Percentiles rank a stretch among this genome's conserved stretches.
phyloP scores from a whole-genome alignment of 345 rosid species.

The Populus deltoides region DNA sequence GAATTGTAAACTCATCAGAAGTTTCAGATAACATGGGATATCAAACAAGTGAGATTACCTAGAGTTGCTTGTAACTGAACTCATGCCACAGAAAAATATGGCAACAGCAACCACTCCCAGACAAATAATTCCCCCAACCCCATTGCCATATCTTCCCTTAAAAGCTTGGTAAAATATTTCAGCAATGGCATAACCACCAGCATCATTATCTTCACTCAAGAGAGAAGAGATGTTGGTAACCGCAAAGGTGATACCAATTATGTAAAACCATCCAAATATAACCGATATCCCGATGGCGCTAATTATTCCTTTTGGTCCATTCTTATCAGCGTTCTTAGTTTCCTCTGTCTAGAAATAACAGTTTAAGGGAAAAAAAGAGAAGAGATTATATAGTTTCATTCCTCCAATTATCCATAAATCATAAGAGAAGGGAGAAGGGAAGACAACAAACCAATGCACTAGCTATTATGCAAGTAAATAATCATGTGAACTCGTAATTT shows the following conservation, averaged over 20 bases:
- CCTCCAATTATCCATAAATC: not conserved
- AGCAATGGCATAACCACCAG: slow-evolving; percentile 91
- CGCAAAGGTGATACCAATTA: slow-evolving; percentile 82
- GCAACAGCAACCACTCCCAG: slow-evolving; percentile 84
- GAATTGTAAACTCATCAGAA: not conserved
- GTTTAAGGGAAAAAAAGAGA: not conserved
- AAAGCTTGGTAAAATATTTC: slow-evolving; percentile 80
- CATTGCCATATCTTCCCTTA: slow-evolving; percentile 82
- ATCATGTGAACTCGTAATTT: not conserved
- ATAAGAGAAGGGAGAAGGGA: too few species aligned
- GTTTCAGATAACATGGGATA: not conserved
- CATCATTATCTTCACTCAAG: slow-evolving; percentile 66
- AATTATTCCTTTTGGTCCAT: slow-evolving; percentile 84
- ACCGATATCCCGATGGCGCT: slow-evolving; percentile 86
- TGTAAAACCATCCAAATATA: slow-evolving; percentile 91
- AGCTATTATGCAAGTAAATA: not conserved
- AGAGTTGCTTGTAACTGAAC: slow-evolving; percentile 93
- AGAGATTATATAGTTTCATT: slow-evolving; percentile 11
- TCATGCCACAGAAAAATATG: slow-evolving; percentile 97
- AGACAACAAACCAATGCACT: not conserved
- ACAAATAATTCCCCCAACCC: slow-evolving; percentile 82
- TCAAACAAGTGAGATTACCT: slow-evolving; percentile 42
- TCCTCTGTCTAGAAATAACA: slow-evolving; percentile 74
- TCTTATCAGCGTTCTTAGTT: slow-evolving; percentile 82
- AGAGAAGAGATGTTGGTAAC: slow-evolving; percentile 77